A percentile compares a stretch with the other conserved stretches of the same genome.
Conservation (phyloP, 2,329 filamentous ascomycete genomes). For the Elsinoe australis region DNA sequence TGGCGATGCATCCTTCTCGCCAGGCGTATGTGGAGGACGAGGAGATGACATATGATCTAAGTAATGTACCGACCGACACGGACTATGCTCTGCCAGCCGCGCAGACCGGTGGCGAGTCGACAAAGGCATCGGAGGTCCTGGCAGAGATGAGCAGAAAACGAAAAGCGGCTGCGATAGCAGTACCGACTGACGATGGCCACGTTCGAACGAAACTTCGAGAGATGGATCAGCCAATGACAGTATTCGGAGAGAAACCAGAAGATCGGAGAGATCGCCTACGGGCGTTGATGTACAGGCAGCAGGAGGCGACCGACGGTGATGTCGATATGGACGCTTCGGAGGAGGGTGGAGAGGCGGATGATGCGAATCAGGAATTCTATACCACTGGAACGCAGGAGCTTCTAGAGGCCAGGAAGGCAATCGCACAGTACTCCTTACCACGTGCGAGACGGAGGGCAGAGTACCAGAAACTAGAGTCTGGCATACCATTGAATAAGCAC, state of each 20-base stretch:
- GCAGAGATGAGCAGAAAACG: slow-evolving; percentile 88
- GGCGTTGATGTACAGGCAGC: slow-evolving; percentile 62
- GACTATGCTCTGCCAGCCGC: slow-evolving; percentile 72
- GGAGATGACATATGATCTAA: slow-evolving; percentile 21
- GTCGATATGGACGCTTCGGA: slow-evolving; percentile 45
- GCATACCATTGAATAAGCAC: slow-evolving; percentile 78
- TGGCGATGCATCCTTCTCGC: slow-evolving; percentile 73
- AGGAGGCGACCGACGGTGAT: slow-evolving; percentile 53
- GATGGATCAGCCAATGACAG: slow-evolving; percentile 84
- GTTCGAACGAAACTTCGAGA: slow-evolving; percentile 75
- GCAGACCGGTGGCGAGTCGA: slow-evolving; percentile 59
- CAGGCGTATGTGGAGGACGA: slow-evolving; percentile 76
- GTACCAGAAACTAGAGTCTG: slow-evolving; percentile 71
- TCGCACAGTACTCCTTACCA: slow-evolving; percentile 77
- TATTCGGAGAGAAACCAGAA: slow-evolving; percentile 83
- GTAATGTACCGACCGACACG: slow-evolving; percentile 50
- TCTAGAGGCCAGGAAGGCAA: slow-evolving; percentile 65
- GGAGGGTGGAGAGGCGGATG: slow-evolving; percentile 50
- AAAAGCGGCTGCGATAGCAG: slow-evolving; percentile 76
- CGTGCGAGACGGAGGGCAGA: slow-evolving; percentile 68
- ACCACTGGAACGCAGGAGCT: slow-evolving; percentile 71
- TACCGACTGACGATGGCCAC: slow-evolving; percentile 86
- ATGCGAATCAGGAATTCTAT: slow-evolving; percentile 91
- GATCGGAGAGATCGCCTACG: slow-evolving; percentile 82
- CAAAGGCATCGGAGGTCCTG: slow-evolving; percentile 77